These are phyloP conservation scores for Pseudodiploospora longispora DNA, from an alignment of 2,329 filamentous ascomycete species.

Conservation along the genomic window DNA sequence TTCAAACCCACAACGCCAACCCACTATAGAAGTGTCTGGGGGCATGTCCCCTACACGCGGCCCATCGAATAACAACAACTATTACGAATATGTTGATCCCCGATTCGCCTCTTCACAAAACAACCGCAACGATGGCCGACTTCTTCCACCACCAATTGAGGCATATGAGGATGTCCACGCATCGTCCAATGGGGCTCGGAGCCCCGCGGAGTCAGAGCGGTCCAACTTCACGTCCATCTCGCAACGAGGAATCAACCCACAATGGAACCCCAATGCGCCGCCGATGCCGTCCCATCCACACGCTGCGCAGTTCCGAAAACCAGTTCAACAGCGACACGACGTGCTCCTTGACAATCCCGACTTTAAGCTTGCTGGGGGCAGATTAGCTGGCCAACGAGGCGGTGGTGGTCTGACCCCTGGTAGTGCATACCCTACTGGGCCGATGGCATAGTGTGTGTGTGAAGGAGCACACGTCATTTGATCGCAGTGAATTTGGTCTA, in stretches of 20 bases:
- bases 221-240: slow-evolving; percentile 87
- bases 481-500: too few relatives aligned
- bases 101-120: slow-evolving; percentile 50
- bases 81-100: slow-evolving; percentile 92
- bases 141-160: slow-evolving; percentile 23
- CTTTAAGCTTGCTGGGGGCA: slow-evolving; percentile 59
- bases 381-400: slow-evolving; percentile 18
- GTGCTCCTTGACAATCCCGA: slow-evolving; percentile 78
- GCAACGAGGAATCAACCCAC: slow-evolving; percentile 80
- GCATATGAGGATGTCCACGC: slow-evolving; percentile 55
- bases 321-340: slow-evolving; percentile 55
- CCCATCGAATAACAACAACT: slow-evolving; percentile 37
- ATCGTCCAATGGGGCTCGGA: slow-evolving; percentile 47
- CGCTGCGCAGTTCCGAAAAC: slow-evolving; percentile 21
- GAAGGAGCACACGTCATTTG: too few relatives aligned
- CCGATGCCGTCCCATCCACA: slow-evolving; percentile 25
- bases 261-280: slow-evolving; percentile 60
- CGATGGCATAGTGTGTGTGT: slow-evolving; percentile 9
- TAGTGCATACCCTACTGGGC: slow-evolving; percentile 41
- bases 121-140: slow-evolving; percentile 14
- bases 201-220: slow-evolving; percentile 68
- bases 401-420: slow-evolving; percentile 42
- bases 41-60: slow-evolving; percentile 26
- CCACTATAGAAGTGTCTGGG: slow-evolving; percentile 27
- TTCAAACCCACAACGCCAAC: slow-evolving; percentile 26